Evolutionary conservation across 2,329 filamentous ascomycete genomes (phyloP).

Genomic region (Esteya vermicola): DNA sequence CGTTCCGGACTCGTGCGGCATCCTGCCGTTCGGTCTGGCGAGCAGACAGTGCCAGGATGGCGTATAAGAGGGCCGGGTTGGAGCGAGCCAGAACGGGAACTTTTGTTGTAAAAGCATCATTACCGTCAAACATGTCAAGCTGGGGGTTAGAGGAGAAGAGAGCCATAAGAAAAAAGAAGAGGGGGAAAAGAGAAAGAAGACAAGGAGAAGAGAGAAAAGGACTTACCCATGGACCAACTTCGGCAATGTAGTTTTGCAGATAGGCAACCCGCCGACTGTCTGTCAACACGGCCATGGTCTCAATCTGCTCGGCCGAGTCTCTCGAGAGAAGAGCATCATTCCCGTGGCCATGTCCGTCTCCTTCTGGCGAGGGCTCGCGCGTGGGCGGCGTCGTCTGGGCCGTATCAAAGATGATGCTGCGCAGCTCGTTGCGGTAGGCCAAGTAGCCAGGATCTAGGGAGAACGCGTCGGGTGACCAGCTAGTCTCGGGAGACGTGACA

Average conservation of each 20-base stretch:
- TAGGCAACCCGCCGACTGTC: constrained; percentile 22
- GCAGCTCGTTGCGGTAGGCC: constrained; percentile 29
- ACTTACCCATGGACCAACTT: constrained; percentile 5
- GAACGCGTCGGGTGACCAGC: constrained; percentile 17
- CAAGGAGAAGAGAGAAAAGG: background rate
- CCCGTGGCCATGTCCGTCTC: too few species aligned
- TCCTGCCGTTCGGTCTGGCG: constrained; percentile 38
- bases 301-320: background rate
- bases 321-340: constrained; percentile 2
- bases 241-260: constrained; percentile 16
- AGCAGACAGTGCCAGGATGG: constrained; percentile 38
- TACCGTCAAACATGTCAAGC: constrained; percentile 22
- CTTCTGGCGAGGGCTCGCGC: constrained; percentile 24
- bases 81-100: constrained; percentile 33
- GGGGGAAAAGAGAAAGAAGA: too few species aligned
- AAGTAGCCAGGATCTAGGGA: constrained; percentile 26
- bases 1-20: constrained; percentile 23
- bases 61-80: constrained; percentile 31
- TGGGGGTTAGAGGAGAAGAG: background rate
- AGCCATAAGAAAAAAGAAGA: background rate
- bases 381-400: constrained; percentile 28
- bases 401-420: constrained; percentile 29
- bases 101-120: constrained; percentile 36
- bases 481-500: too few species aligned
- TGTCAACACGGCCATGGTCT: constrained; percentile 16